Evolutionary conservation across 495 filamentous ascomycete genomes (phyloP), one percentile per base, ranked within the genome.

Genomic region (Penicillium odoratum): DNA sequence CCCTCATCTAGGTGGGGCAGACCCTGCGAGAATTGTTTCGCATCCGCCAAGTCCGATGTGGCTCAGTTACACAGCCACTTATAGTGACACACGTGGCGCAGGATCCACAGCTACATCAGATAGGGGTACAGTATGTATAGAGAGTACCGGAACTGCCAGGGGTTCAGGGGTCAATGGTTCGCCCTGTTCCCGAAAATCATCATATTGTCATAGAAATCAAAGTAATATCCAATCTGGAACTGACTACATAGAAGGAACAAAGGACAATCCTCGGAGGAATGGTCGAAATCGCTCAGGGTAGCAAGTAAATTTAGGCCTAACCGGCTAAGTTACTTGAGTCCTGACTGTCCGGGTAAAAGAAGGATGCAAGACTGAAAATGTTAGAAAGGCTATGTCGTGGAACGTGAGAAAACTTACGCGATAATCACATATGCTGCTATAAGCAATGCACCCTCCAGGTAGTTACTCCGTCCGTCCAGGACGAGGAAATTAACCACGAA

Each of bases 401-500:
- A 40, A 40, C 38, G 13, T n/a, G 13, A 29, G 16, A 26, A 29
- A 31, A 72, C 72, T 57, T 54, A 74, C 68, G 69, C 72, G 49
- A 78, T 78, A 48, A 78, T 78, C 21, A 95, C 80, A 72, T 95
- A 97, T 9, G 88, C 87, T 0, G 90, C 89, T 59, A 89, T 88
- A 29, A 96, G 76, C 56, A 97, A 71, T 3, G 87, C 85, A 1
- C 92, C 92, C 69, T 96, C 92, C 0, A 96, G 82, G 61, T 96
- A 97, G 69, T 96, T 97, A 56, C 86, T 91, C 29, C 90, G 73
- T 7, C 92, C 92, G 61, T 97, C 92, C 51, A 96, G 74, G 29
- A 96, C 89, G 40, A 96, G 72, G 73, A 94, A 96, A 69, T 95
- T 97, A 63, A 95, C 89, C 26, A 83, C 91, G 59, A 97, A 96